phyloP scores from a whole-genome alignment of 2,329 filamentous ascomycete species.

The Colletotrichum filicis region DNA sequence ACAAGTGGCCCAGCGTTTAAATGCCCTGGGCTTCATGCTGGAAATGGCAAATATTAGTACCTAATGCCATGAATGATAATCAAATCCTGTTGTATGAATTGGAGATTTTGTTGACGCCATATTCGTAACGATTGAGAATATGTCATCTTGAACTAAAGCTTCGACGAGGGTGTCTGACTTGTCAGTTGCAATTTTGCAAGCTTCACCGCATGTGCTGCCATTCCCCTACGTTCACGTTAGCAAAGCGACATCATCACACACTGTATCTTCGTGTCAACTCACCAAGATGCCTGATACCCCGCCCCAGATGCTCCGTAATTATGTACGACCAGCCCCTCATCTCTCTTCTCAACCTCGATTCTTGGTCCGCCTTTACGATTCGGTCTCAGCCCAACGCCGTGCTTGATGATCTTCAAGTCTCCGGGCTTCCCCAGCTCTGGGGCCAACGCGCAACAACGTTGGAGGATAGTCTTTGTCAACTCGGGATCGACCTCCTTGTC shows the following conservation, averaged over 20 bases:
- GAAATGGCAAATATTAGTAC: neutral
- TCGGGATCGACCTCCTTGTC: slow-evolving; percentile 41
- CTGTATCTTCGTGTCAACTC: neutral
- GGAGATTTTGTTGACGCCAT: neutral
- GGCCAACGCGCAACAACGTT: slow-evolving; percentile 45
- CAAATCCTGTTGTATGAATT: neutral
- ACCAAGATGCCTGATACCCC: slow-evolving; percentile 42
- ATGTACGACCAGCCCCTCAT: slow-evolving; percentile 39
- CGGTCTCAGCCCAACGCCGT: slow-evolving; percentile 47
- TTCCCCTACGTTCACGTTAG: slow-evolving; percentile 17
- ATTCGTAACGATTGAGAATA: neutral
- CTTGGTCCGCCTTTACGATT: slow-evolving; percentile 43
- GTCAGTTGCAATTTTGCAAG: neutral
- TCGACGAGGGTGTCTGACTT: neutral
- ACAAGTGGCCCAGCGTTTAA: slow-evolving; percentile 30
- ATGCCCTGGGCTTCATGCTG: no score
- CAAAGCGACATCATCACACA: neutral
- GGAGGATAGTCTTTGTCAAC: slow-evolving; percentile 46
- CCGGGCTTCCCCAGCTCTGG: slow-evolving; percentile 47
- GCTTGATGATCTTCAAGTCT: slow-evolving; percentile 45
- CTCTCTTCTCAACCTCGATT: slow-evolving; percentile 42
- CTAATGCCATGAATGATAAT: neutral
- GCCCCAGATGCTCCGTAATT: slow-evolving; percentile 43
- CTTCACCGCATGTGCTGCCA: slow-evolving; percentile 18
- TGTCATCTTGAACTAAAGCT: neutral